Conservation (phyloP, 1,139 yeast species). For the Protomyces inundatus region DNA sequence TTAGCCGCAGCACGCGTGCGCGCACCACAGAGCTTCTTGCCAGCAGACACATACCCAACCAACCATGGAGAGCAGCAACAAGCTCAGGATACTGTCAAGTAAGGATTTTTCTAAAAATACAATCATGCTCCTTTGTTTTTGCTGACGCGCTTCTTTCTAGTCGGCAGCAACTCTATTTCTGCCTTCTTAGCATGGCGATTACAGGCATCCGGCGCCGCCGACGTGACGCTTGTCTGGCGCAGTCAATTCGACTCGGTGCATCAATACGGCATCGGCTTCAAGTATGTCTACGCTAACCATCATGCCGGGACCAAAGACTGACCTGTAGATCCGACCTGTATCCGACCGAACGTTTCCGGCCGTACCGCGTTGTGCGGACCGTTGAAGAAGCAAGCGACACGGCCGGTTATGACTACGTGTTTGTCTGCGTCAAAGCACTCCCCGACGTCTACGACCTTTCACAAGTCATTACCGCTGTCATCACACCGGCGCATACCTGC, state of each 20-base stretch:
- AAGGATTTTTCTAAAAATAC: background rate
- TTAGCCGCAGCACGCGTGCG: too few relatives aligned
- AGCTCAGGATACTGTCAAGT: slow-evolving; percentile 27
- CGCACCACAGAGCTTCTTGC: too few relatives aligned
- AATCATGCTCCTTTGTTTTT: background rate
- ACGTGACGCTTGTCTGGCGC: slow-evolving; percentile 33
- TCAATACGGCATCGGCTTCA: slow-evolving; percentile 32
- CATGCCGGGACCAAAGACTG: background rate
- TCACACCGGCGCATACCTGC: slow-evolving; percentile 46
- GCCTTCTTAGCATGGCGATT: slow-evolving; percentile 34
- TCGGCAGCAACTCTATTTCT: slow-evolving; percentile 33
- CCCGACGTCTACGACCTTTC: slow-evolving; percentile 63
- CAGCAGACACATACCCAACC: too few relatives aligned
- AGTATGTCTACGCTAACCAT: background rate
- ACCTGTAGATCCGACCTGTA: slow-evolving; percentile 29
- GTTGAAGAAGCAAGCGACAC: slow-evolving; percentile 41
- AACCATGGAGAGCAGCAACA: slow-evolving; percentile 6
- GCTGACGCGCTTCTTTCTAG: slow-evolving; percentile 7
- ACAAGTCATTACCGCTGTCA: slow-evolving; percentile 55
- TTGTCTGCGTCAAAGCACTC: slow-evolving; percentile 65
- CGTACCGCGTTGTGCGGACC: slow-evolving; percentile 32
- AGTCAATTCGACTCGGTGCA: slow-evolving; percentile 32
- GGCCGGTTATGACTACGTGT: slow-evolving; percentile 56
- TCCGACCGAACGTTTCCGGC: slow-evolving; percentile 32
- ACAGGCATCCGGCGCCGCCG: slow-evolving; percentile 32